These are phyloP conservation scores for Lentinula aciculospora DNA, from an alignment of 768 basidiomycete genomes.

Conservation along the genomic window DNA sequence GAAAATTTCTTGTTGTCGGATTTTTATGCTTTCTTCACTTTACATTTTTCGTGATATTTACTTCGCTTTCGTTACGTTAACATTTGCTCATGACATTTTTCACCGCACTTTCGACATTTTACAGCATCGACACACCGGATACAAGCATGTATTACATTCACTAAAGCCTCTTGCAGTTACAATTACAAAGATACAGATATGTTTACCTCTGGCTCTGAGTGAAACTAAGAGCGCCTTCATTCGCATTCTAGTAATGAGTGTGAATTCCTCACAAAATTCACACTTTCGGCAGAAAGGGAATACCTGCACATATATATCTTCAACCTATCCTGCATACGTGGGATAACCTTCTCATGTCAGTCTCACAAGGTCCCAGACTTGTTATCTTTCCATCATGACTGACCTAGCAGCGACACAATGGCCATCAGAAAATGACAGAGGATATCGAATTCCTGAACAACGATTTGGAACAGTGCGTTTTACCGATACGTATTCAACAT, in stretches of 20 bases:
- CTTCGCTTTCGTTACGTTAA: neutral
- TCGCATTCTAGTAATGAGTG: no score
- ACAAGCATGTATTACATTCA: neutral
- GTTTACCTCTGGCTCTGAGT: neutral
- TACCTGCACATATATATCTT: no score
- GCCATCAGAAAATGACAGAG: constrained; percentile 16
- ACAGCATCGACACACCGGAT: neutral
- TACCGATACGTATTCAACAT: neutral
- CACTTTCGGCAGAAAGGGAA: no score
- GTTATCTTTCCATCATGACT: neutral
- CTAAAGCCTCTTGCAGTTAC: neutral
- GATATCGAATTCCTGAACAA: constrained; percentile 16
- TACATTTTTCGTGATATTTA: neutral
- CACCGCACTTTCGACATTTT: neutral
- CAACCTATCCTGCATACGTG: no score
- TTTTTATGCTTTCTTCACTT: neutral
- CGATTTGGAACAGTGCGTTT: constrained; percentile 13
- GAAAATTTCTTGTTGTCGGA: neutral
- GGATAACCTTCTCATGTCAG: no score
- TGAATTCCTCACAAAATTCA: no score
- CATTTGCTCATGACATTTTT: neutral
- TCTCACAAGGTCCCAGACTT: no score
- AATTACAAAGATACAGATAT: neutral
- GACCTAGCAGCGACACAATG: constrained; percentile 2
- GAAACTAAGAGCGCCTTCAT: no score